phyloP scores from a whole-genome alignment of 108 stramenopile species.

The Pseudonitzschia multistriata region DNA sequence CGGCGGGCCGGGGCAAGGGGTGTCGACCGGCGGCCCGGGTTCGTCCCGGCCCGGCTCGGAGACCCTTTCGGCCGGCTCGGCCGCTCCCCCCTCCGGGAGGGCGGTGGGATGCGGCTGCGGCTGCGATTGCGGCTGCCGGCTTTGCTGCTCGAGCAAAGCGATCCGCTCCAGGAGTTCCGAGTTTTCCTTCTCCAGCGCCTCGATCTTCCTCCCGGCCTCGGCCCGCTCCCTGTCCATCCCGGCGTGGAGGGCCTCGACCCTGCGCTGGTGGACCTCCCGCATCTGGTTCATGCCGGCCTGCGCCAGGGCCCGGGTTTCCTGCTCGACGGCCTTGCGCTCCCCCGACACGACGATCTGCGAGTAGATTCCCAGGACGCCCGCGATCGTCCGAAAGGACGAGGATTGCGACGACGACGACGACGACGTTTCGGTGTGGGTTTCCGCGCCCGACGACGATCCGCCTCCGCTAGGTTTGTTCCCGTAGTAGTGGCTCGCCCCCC shows the following conservation, averaged over 20 bases:
- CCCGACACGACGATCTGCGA: constrained; percentile 46
- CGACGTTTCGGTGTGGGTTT: too few species aligned
- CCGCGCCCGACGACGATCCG: too few species aligned
- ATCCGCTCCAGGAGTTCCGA: constrained; percentile 7
- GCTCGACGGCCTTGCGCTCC: constrained; percentile 22
- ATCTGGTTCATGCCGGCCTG: constrained; percentile 28
- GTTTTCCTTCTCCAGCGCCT: constrained; percentile 16
- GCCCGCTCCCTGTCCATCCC: constrained; percentile 22
- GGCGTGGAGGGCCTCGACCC: constrained; percentile 21
- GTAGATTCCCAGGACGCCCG: constrained; percentile 42
- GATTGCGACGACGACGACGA: background rate
- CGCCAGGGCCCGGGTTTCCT: constrained; percentile 22
- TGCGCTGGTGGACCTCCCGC: constrained; percentile 33
- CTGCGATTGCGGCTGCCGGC: background rate
- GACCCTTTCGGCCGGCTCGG: constrained; percentile 1
- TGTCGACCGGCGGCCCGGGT: too few species aligned
- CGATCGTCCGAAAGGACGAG: constrained; percentile 31
- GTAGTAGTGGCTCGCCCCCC: too few species aligned
- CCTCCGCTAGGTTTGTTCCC: too few species aligned
- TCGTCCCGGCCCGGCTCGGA: background rate
- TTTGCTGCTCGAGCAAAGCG: background rate
- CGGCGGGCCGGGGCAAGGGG: background rate
- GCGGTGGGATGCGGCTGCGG: background rate
- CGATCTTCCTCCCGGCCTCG: constrained; percentile 13
- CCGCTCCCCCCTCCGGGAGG: background rate